Conservation (phyloP, 73 alveolate species). For the Durusdinium trenchii region DNA sequence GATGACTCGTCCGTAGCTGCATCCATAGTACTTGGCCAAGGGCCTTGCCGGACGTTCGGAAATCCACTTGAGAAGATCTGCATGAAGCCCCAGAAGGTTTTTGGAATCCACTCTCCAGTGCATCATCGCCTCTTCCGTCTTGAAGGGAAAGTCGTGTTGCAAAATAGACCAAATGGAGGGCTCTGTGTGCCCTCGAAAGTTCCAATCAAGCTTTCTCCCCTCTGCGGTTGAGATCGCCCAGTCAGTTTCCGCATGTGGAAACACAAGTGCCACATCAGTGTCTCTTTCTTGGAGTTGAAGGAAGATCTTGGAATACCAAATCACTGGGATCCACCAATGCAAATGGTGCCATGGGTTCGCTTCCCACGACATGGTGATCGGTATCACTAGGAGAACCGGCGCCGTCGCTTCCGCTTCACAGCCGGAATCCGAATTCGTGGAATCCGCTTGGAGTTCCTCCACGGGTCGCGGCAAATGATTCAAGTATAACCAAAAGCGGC, state of each 20-base stretch:
- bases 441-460: too few relatives aligned
- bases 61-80: slow-evolving; percentile 36
- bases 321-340: slow-evolving; percentile 87
- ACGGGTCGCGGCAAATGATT: background rate
- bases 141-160: slow-evolving; percentile 34
- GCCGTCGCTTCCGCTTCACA: too few relatives aligned
- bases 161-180: slow-evolving; percentile 51
- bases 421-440: too few relatives aligned
- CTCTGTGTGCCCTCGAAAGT: slow-evolving; percentile 61
- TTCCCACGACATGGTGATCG: slow-evolving; percentile 83
- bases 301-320: slow-evolving; percentile 33
- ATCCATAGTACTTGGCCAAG: slow-evolving; percentile 25
- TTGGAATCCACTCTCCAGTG: too few relatives aligned
- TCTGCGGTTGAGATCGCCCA: slow-evolving; percentile 43
- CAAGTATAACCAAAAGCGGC: slow-evolving; percentile 79
- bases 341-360: slow-evolving; percentile 90
- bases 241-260: slow-evolving; percentile 54
- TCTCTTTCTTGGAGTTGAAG: background rate
- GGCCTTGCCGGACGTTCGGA: slow-evolving; percentile 43
- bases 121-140: background rate
- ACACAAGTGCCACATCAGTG: slow-evolving; percentile 48
- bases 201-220: background rate
- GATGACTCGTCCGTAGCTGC: slow-evolving; percentile 36
- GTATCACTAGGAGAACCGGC: slow-evolving; percentile 34
- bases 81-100: slow-evolving; percentile 21